Conservation (phyloP, 2,329 filamentous ascomycete genomes). For the Paecilomyces fulvus region DNA sequence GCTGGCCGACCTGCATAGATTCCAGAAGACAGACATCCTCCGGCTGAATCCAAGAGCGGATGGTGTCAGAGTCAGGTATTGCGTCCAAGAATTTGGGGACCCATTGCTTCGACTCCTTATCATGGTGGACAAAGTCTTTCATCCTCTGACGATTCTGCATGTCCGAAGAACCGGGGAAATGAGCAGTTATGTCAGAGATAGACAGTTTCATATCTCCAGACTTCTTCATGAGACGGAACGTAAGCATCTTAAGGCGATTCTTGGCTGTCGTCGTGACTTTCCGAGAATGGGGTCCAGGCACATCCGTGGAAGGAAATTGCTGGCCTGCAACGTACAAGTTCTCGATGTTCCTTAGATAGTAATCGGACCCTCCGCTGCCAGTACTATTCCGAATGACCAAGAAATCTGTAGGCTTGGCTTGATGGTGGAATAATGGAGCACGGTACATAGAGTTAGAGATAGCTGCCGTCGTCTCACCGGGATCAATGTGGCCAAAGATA, state of each 20-base stretch:
- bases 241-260: constrained; percentile 92
- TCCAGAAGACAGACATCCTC: constrained; percentile 93
- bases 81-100: constrained; percentile 63
- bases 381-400: constrained; percentile 76
- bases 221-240: constrained; percentile 77
- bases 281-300: constrained; percentile 85
- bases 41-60: constrained; percentile 83
- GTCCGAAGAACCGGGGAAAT: constrained; percentile 87
- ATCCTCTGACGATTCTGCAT: constrained; percentile 95
- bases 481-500: constrained; percentile 85
- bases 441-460: constrained; percentile 94
- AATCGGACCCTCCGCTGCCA: constrained; percentile 65
- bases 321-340: constrained; percentile 88
- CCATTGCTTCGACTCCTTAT: constrained; percentile 84
- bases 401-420: constrained; percentile 71
- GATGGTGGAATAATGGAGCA: constrained; percentile 85
- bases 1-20: constrained; percentile 91
- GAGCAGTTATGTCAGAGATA: constrained; percentile 78
- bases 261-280: constrained; percentile 97
- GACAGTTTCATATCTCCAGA: constrained; percentile 61
- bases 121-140: constrained; percentile 89
- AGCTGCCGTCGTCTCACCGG: constrained; percentile 82
- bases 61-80: constrained; percentile 69
- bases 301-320: constrained; percentile 82
- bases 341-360: constrained; percentile 82